Evolutionary conservation across 495 filamentous ascomycete species (phyloP), one percentile per base, ranked within the genome.

Genomic region (Penicillium diatomitis): DNA sequence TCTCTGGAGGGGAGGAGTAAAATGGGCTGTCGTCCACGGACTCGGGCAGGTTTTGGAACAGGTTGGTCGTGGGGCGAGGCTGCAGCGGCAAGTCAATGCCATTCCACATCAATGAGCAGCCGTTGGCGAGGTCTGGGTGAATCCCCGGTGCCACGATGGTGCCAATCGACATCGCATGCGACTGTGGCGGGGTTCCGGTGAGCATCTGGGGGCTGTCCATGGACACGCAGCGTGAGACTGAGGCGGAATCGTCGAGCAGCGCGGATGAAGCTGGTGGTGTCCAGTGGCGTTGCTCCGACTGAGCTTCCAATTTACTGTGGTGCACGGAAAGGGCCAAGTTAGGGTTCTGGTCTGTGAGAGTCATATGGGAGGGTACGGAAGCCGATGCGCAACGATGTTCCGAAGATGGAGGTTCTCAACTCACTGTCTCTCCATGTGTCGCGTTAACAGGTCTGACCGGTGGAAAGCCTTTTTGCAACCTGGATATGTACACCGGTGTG

Each of bases 361-460:
- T 20, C 20, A 20, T 20, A 20, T 20, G 20, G 20, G 20, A 20
- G 20, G 20, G 20, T 20, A 20, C 20, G 20, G 20, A 20, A 20
- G 20, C 20, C 2, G 20, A 20, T 20, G 20, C 20, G 20, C 20
- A 20, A 20, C 20, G 20, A 20, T 20, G 20, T 20, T 20, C 20
- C 20, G 20, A 20, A 20, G 51, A 46, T 43, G 28, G 6, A 8
- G 28, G 3, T 8, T 0, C 28, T 8, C 33, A 12, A 69, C 86
- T 74, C 67, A 91, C 88, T 91, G 87, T 77, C 85, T 80, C 58
- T 89, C 85, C 61, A 83, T 75, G 62, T 96, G 90, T 44, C 90
- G 82, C 30, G 76, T 72, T 31, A 94, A 73, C 28, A 96, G 68
- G 66, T 96, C 90, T 9, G 80, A 72, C 32, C 90, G 80, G 57